Evolutionary conservation across 768 basidiomycete genomes (phyloP).

Genomic region (Auriculariales sp.): DNA sequence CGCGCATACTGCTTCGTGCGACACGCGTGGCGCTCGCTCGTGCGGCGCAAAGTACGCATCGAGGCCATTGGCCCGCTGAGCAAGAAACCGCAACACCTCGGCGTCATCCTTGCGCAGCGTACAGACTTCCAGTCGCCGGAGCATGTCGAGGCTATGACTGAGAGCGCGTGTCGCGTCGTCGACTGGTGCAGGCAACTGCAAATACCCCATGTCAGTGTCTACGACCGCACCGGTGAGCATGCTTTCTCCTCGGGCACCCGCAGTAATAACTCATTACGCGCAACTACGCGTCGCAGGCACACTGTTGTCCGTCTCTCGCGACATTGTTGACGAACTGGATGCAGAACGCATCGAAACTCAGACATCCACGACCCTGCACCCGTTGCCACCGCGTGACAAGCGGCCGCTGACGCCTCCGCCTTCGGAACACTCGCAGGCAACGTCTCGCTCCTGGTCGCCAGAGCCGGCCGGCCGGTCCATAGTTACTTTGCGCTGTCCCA

Average conservation of each 20-base stretch:
- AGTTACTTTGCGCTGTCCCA: conserved; percentile 3
- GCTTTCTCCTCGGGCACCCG: neutral
- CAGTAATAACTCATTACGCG: neutral
- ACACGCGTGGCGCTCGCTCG: neutral
- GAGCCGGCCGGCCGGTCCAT: conserved; percentile 12
- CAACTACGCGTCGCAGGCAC: too few species aligned
- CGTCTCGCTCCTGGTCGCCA: conserved; percentile 36
- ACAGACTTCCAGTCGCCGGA: neutral
- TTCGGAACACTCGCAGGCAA: conserved; percentile 56
- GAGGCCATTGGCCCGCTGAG: neutral
- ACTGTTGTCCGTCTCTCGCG: neutral
- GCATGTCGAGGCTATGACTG: neutral
- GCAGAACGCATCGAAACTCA: neutral
- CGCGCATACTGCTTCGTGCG: neutral
- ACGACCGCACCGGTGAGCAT: neutral
- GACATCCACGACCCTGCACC: neutral
- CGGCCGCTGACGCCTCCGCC: conserved; percentile 69
- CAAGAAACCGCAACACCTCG: neutral
- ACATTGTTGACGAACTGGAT: neutral
- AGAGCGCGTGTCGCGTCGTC: neutral
- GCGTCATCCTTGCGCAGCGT: neutral
- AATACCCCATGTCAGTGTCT: neutral
- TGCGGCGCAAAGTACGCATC: neutral
- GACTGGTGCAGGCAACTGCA: neutral
- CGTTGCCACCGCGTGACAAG: conserved; percentile 14